Conservation (phyloP, 495 filamentous ascomycete species). For the Aspergillus kassunensis region DNA sequence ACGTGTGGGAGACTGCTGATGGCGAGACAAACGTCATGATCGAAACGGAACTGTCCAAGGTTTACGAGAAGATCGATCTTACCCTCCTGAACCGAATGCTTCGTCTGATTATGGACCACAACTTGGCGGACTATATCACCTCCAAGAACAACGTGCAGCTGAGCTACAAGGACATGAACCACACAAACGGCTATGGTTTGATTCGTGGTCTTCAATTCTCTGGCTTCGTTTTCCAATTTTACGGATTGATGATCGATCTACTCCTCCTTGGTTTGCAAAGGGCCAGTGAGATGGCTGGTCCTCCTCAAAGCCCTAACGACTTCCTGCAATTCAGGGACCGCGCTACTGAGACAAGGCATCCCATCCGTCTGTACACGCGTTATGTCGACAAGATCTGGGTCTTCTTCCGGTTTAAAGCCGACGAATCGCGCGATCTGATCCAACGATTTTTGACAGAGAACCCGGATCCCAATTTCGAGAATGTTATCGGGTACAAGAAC, state of each 20-base stretch:
- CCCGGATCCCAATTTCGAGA: conserved; percentile 98
- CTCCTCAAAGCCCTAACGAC: conserved; percentile 95
- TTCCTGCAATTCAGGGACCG: conserved; percentile 96
- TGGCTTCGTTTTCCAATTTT: conserved; percentile 98
- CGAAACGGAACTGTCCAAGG: conserved; percentile 95
- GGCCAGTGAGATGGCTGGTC: conserved; percentile 94
- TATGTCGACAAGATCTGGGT: conserved; percentile 99
- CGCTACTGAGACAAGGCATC: conserved; percentile 85
- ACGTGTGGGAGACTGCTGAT: conserved; percentile 92
- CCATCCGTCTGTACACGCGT: conserved; percentile 92
- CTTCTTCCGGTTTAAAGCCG: conserved; percentile 87
- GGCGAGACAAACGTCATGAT: conserved; percentile 99
- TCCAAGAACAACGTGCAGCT: conserved; percentile 99
- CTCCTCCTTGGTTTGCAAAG: conserved; percentile 89
- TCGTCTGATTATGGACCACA: conserved; percentile 98
- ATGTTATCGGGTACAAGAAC: conserved; percentile 97
- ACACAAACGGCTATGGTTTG: conserved; percentile 97
- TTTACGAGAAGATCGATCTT: conserved; percentile 99
- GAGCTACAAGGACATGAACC: conserved; percentile 99
- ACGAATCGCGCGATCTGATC: conserved; percentile 93
- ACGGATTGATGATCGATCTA: conserved; percentile 92
- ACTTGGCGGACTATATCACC: conserved; percentile 97
- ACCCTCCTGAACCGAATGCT: conserved; percentile 91
- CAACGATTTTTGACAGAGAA: conserved; percentile 98
- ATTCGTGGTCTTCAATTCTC: conserved; percentile 97